Evolutionary conservation across 331 rosid species (phyloP), one percentile per base, ranked within the genome.

Genomic region (Spiraea crenata): DNA sequence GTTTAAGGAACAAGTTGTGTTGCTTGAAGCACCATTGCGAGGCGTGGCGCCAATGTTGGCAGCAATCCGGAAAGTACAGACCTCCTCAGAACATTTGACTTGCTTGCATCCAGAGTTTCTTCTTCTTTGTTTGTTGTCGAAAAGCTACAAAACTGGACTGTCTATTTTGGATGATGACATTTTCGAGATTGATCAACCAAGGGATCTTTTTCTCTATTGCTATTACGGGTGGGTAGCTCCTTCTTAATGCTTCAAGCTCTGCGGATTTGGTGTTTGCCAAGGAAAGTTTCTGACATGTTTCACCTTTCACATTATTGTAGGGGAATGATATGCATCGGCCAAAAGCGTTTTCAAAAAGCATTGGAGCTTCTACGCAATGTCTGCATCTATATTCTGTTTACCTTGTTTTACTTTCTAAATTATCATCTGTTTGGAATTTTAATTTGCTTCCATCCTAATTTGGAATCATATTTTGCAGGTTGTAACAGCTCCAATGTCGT

Each of bases 281-380:
- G 67, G 70, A 74, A 60, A 37, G 65, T 58, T 63, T 51, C 63
- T 42, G 75, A 56, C 55, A 9, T 74, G 49, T 49, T 80, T 81
- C 67, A 60, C 81, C 67, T 82, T 69, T 81, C 39, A 50, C 55
- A 60, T 72, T 67, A 62, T 77, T 20, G 67, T 77, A 91, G 99
- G 71, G 97, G 99, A 57, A 95, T 95, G 97, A 86, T 89, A 76
- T 95, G 96, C 86, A 79, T 95, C 16, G 99, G 99, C 70, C 89
- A 80, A 75, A 95, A 95, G 88, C 65, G 57, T 74, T 95, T 81
- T 81, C 86, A 67, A 54, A 95, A 88, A 82, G 96, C 97, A n/a
- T 74, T 95, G 84, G 99, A 89, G 82, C 99, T 95, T 78, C 90
- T 95, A 49, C 99, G 85, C 76, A 95, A 91, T 80, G 99, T 95